A percentile compares a stretch with the other conserved stretches of the same genome.
Evolutionary conservation across 495 filamentous ascomycete species (phyloP).

Genomic region (Neurospora sp.): DNA sequence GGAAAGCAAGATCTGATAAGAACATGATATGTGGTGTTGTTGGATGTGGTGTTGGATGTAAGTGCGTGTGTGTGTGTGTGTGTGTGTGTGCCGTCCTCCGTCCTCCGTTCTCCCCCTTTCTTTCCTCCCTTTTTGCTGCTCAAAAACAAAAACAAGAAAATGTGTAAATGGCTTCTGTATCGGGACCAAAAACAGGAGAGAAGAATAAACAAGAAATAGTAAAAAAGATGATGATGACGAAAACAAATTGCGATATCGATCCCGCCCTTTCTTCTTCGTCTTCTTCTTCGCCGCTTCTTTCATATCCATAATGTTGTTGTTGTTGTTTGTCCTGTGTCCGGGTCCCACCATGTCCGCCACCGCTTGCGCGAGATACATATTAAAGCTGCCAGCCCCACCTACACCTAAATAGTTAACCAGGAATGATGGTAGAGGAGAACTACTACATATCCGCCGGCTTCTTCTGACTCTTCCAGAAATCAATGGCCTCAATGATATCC

Average conservation of each 20-base stretch:
- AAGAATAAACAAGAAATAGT: background rate
- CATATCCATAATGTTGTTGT: background rate
- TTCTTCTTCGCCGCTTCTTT: background rate
- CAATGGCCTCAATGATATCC: slow-evolving; percentile 88
- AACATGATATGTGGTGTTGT: no score
- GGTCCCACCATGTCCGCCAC: background rate
- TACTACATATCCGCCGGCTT: slow-evolving; percentile 22
- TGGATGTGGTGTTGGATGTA: no score
- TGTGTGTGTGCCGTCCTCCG: background rate
- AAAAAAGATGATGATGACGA: background rate
- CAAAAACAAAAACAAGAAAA: background rate
- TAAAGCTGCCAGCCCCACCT: background rate
- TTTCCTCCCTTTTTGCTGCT: background rate
- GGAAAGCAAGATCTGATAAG: no score
- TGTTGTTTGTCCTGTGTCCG: background rate
- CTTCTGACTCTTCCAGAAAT: slow-evolving; percentile 76
- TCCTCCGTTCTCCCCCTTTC: background rate
- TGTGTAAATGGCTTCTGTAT: background rate
- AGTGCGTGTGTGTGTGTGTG: background rate
- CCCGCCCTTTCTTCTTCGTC: background rate
- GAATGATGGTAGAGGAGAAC: background rate
- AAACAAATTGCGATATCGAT: background rate
- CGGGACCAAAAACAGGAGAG: background rate
- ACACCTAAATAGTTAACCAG: background rate
- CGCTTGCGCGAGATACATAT: background rate